These are phyloP conservation scores for Aspergillus neoniger DNA, from an alignment of 2,329 filamentous ascomycete species.

Conservation along the genomic window DNA sequence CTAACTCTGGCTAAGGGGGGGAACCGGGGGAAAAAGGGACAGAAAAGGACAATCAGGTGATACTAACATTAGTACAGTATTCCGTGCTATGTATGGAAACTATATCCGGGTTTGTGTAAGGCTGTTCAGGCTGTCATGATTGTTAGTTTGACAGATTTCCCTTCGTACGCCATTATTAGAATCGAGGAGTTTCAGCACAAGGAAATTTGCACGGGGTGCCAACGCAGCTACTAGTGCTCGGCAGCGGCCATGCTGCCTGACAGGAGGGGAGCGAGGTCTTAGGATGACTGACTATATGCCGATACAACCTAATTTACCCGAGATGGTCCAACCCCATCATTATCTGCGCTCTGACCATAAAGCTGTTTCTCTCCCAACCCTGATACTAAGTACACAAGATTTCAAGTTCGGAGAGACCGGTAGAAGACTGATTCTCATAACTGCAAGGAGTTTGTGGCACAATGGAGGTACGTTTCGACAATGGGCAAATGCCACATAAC, in stretches of 20 bases:
- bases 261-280: neutral
- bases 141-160: neutral
- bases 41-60: neutral
- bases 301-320: slow-evolving; percentile 2
- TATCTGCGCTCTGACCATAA: neutral
- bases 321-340: neutral
- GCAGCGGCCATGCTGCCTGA: neutral
- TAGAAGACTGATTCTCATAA: neutral
- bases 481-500: neutral
- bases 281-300: neutral
- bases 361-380: neutral
- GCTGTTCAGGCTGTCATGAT: neutral
- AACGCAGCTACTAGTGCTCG: neutral
- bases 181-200: neutral
- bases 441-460: neutral
- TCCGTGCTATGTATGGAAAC: neutral
- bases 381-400: neutral
- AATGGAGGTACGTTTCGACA: neutral
- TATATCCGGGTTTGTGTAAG: neutral
- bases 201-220: neutral
- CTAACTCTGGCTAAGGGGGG: neutral
- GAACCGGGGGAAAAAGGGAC: neutral
- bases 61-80: neutral
- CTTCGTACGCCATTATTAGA: neutral
- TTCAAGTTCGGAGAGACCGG: neutral